Conservation (phyloP, 306 rosid species). For the Malus sieversii region DNA sequence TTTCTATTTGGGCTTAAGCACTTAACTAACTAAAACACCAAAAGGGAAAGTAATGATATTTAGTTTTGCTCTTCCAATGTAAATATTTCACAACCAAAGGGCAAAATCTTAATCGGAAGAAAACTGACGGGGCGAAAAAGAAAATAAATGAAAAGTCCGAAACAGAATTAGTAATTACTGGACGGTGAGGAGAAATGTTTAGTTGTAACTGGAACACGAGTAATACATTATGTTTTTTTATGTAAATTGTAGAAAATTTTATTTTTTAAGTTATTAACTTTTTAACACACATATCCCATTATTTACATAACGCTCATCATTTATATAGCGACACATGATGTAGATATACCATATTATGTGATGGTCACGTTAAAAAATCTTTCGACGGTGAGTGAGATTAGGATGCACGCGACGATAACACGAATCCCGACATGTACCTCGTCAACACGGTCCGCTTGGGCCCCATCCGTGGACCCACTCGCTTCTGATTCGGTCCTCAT, state of each 20-base stretch:
- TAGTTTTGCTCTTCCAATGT: not conserved
- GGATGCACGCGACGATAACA: slow-evolving; percentile 62
- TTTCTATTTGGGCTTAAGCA: too few species aligned
- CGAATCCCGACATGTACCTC: slow-evolving; percentile 50
- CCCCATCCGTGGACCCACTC: slow-evolving; percentile 24
- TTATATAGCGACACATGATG: too few species aligned
- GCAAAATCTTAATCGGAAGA: not conserved
- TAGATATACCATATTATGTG: too few species aligned
- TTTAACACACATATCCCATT: too few species aligned
- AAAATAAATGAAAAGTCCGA: not conserved
- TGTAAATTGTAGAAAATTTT: too few species aligned
- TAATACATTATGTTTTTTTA: too few species aligned
- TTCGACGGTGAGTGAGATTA: slow-evolving; percentile 41
- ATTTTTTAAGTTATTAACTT: too few species aligned
- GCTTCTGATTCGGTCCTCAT: slow-evolving; percentile 36
- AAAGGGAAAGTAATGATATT: not conserved
- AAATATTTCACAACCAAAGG: not conserved
- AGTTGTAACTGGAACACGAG: too few species aligned
- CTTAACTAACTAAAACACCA: too few species aligned
- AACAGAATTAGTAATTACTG: slow-evolving; percentile 16
- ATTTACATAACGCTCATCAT: too few species aligned
- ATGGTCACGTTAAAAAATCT: too few species aligned
- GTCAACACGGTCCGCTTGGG: slow-evolving; percentile 45
- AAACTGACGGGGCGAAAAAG: not conserved
- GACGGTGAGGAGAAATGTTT: slow-evolving; percentile 18